Percentiles rank a stretch among this genome's conserved stretches.
phyloP scores from a whole-genome alignment of 2,329 filamentous ascomycete species.

The Apiospora saccharicola region DNA sequence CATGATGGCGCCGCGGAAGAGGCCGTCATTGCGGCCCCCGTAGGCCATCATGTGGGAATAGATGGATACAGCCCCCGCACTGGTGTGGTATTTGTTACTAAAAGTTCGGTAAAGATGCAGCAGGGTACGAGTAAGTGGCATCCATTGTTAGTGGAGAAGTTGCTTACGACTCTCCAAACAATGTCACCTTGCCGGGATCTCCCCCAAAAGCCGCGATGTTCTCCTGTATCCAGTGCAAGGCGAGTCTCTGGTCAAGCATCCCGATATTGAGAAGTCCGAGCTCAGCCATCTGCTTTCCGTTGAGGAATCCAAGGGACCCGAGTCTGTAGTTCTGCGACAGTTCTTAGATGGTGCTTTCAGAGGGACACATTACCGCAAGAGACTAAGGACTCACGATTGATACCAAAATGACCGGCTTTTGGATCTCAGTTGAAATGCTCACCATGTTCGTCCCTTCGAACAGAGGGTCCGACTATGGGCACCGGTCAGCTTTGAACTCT shows the following conservation, averaged over 20 bases:
- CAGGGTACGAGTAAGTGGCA: no score
- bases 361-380: background rate
- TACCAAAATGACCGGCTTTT: background rate
- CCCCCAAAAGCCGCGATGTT: constrained; percentile 61
- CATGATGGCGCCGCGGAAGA: constrained; percentile 62
- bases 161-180: constrained; percentile 57
- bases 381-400: background rate
- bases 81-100: constrained; percentile 30
- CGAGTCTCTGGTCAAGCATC: constrained; percentile 57
- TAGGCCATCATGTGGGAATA: constrained; percentile 53
- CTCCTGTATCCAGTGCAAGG: constrained; percentile 59
- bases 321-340: constrained; percentile 51
- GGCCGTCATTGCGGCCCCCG: constrained; percentile 60
- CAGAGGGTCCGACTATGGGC: background rate
- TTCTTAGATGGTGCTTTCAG: constrained; percentile 42
- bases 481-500: background rate
- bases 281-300: constrained; percentile 30
- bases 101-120: no score
- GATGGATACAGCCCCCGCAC: constrained; percentile 48
- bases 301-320: constrained; percentile 45
- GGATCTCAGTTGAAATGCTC: constrained; percentile 6
- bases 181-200: constrained; percentile 53
- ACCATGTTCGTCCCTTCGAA: constrained; percentile 12
- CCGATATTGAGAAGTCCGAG: constrained; percentile 55
- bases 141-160: no score